Base-by-base conservation (phyloP, 345 rosid species). In the Heritiera littoralis region DNA sequence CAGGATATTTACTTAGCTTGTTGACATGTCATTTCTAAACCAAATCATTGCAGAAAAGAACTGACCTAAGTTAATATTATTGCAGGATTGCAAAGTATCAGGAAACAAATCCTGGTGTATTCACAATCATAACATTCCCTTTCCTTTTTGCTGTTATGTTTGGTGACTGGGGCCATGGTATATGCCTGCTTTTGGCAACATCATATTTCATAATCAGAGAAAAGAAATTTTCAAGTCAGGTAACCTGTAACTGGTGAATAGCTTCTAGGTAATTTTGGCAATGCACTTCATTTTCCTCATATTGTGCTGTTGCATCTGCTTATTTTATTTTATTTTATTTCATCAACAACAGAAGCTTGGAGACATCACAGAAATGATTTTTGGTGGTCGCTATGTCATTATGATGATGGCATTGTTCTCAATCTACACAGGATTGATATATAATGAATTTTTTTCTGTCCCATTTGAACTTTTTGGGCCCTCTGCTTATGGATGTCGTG, bases 121-220 rank as follows among this genome's bases (percentile, higher is more conserved):
- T 58, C 87, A 91, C 90, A 0, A 77, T 91, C 75, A 70, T 89
- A 71, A 89, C 95, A 66, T 91, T 91, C 84, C 95, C 93, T 58
- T 91, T 91, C 79, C 93, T 89, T 78, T 91, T 91, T 78, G 93
- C 95, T 23, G 89, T 91, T 55, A 91, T 89, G 92, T 91, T 91
- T 71, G 94, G 92, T 79, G 94, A 91, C 71, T 89, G 90, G 94
- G 94, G 94, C 18, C 92, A 87, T 83, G 94, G 91, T 56, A 87
- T 91, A 72, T 91, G 95, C 83, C 81, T 91, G 85, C 60, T 88
- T 60, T 83, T 91, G 73, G 92, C 86, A 43, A 82, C 95, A 55
- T 77, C 86, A 43, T 86, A 84, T 80, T 89, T 87, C 77, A 78
- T 89, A 41, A 79, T 85, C 51, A 84, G 85, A 82, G 93, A 91